Conservation (phyloP, 2,329 filamentous ascomycete species). For the Cladosporium oxysporum region DNA sequence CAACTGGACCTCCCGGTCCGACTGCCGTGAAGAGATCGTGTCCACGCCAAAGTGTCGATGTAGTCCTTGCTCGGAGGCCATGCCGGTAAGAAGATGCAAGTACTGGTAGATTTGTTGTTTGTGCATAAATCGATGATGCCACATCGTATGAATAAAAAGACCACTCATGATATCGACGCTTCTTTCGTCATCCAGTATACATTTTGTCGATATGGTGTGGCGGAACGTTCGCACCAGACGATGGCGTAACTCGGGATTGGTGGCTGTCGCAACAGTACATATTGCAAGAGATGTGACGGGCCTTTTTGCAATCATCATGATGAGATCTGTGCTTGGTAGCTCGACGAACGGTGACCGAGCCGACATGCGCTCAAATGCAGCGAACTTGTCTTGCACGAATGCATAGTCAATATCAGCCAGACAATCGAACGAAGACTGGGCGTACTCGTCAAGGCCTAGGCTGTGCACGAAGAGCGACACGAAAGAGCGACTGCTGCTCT, state of each 20-base stretch:
- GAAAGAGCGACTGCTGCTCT: conserved; percentile 29
- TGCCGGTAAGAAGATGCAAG: conserved; percentile 30
- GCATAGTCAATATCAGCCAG: conserved; percentile 31
- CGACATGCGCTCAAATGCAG: conserved; percentile 27
- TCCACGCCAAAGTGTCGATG: conserved; percentile 23
- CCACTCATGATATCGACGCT: conserved; percentile 32
- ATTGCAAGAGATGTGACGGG: conserved; percentile 31
- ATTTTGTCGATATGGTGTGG: conserved; percentile 29
- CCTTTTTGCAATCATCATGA: conserved; percentile 26
- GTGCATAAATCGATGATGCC: conserved; percentile 32
- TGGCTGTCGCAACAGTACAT: conserved; percentile 29
- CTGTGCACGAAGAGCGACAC: conserved; percentile 27
- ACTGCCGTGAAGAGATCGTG: conserved; percentile 7
- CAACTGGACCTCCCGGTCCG: conserved; percentile 22
- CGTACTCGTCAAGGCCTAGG: conserved; percentile 22
- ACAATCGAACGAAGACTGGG: conserved; percentile 24
- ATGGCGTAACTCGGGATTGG: conserved; percentile 25
- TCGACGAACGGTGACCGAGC: conserved; percentile 31
- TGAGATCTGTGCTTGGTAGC: conserved; percentile 23
- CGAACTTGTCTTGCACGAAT: conserved; percentile 29
- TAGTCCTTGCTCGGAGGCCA: conserved; percentile 32
- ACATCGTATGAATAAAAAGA: conserved; percentile 30
- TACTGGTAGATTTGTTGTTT: conserved; percentile 29
- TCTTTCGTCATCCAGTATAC: conserved; percentile 29
- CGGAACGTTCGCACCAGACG: conserved; percentile 31